A percentile compares a stretch with the other conserved stretches of the same genome.
Conservation (phyloP, 306 rosid species). For the Ziziphus jujuba region DNA sequence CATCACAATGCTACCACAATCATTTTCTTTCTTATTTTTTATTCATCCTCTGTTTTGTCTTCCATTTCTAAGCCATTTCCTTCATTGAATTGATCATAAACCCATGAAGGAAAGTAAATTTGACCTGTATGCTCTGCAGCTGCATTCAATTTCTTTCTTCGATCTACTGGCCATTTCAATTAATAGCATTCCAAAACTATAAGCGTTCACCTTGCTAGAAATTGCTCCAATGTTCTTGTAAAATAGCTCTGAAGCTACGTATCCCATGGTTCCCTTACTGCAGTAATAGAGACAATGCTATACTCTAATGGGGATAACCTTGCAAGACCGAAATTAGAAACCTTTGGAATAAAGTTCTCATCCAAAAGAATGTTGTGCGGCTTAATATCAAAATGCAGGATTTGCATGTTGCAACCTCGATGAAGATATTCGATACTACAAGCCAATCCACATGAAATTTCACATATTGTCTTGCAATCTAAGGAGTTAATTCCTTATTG, state of each 20-base stretch:
- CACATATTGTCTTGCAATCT: background rate
- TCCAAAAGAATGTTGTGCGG: constrained; percentile 21
- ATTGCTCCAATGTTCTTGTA: constrained; percentile 4
- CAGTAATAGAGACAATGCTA: background rate
- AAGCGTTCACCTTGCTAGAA: constrained; percentile 7
- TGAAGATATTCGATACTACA: constrained; percentile 1
- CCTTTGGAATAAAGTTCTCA: background rate
- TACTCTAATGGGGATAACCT: constrained; percentile 3
- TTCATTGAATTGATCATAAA: background rate
- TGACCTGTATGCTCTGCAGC: background rate
- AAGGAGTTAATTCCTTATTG: background rate
- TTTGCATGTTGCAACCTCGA: constrained; percentile 11
- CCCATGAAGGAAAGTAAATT: constrained; percentile 6
- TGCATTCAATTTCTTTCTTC: constrained; percentile 3
- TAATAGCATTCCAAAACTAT: constrained; percentile 13
- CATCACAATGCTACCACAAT: background rate
- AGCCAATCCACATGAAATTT: constrained; percentile 12
- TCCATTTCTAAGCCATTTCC: background rate
- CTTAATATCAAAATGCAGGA: constrained; percentile 16
- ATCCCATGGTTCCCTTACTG: constrained; percentile 10
- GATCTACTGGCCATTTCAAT: constrained; percentile 5
- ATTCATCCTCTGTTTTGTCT: constrained; percentile 1
- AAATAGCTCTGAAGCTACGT: background rate
- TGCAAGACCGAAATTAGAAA: constrained; percentile 9
- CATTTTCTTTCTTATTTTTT: constrained; percentile 4